Evolutionary conservation across 2,329 filamentous ascomycete genomes (phyloP).

Genomic region (Penicillium sclerotiorum): DNA sequence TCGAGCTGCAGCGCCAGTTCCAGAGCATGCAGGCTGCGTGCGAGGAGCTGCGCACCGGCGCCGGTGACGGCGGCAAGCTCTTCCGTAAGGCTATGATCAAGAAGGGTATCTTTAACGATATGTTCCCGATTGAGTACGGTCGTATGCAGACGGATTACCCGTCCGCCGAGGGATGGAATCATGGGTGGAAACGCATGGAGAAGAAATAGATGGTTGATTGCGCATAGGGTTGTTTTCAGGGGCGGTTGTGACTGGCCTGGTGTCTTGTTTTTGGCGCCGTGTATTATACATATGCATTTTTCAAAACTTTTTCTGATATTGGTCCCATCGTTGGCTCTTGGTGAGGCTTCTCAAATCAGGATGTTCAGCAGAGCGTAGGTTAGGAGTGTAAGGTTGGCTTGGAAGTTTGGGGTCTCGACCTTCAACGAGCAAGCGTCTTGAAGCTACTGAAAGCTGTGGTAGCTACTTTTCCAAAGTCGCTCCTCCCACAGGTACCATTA

Average conservation of each 20-base stretch:
- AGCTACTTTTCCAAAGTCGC: too few relatives aligned
- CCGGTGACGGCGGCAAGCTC: conserved; percentile 59
- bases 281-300: conserved; percentile 31
- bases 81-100: conserved; percentile 91
- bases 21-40: conserved; percentile 82
- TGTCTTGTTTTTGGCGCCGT: conserved; percentile 28
- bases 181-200: conserved; percentile 74
- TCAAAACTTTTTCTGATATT: neutral
- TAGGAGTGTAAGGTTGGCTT: too few relatives aligned
- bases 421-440: too few relatives aligned
- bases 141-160: conserved; percentile 76
- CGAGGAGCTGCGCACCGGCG: conserved; percentile 71
- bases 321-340: neutral
- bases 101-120: conserved; percentile 74
- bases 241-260: conserved; percentile 1
- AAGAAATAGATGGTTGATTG: conserved; percentile 21
- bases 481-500: too few relatives aligned
- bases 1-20: conserved; percentile 77
- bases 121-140: conserved; percentile 88
- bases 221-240: neutral
- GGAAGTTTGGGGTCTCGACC: too few relatives aligned
- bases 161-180: conserved; percentile 80
- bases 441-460: too few relatives aligned
- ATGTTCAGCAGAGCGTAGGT: too few relatives aligned
- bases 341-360: neutral